A percentile compares a stretch with the other conserved stretches of the same genome.
phyloP scores from a whole-genome alignment of 2,329 filamentous ascomycete species.

The Aspergillus pseudoglaucus region DNA sequence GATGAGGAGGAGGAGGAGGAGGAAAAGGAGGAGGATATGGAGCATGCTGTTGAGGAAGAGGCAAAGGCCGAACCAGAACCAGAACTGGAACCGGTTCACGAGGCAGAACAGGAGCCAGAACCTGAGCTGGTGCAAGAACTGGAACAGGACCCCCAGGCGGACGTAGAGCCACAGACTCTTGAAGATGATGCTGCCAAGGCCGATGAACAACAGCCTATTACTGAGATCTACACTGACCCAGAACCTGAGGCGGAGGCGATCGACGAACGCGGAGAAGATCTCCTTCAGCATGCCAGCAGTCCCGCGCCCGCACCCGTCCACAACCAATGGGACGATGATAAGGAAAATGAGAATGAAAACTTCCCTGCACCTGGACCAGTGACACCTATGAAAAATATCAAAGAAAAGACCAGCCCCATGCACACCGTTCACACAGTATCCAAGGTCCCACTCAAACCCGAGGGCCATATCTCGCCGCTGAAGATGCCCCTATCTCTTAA shows the following conservation, averaged over 20 bases:
- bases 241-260: conserved; percentile 3
- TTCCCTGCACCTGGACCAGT: conserved; percentile 10
- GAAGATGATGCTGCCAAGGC: conserved; percentile 1
- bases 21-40: conserved; percentile 4
- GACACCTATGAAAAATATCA: conserved; percentile 51
- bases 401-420: conserved; percentile 39
- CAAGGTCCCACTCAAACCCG: conserved; percentile 68
- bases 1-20: conserved; percentile 9
- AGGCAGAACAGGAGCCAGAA: neutral
- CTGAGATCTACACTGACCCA: conserved; percentile 9
- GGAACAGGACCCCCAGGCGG: neutral
- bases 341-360: conserved; percentile 20
- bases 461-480: conserved; percentile 46
- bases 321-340: conserved; percentile 38
- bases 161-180: neutral
- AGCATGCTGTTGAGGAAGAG: conserved; percentile 1
- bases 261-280: conserved; percentile 44
- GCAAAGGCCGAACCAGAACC: conserved; percentile 1
- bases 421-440: conserved; percentile 64
- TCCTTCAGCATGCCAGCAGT: conserved; percentile 44
- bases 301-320: neutral
- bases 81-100: neutral
- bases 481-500: conserved; percentile 36
- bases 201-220: conserved; percentile 8
- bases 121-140: conserved; percentile 9